Evolutionary conservation across 176 grass and related monocot species (phyloP).

Genomic region (Areca catechu): DNA sequence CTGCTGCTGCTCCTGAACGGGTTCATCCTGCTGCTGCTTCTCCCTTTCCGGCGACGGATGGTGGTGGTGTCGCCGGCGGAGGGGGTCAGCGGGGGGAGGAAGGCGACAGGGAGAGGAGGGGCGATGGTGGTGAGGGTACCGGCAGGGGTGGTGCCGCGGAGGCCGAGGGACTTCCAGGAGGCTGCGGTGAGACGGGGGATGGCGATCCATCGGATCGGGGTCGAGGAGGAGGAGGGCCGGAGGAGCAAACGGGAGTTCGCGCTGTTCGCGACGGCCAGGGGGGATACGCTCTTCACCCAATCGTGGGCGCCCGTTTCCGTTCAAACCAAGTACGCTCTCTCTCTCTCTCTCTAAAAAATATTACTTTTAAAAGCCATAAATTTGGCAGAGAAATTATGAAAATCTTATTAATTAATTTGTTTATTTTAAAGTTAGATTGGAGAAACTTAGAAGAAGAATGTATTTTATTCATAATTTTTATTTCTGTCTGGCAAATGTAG

Average conservation of each 20-base stretch:
- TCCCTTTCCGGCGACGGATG: background rate
- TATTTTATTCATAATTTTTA: too few species aligned
- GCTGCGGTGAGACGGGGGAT: background rate
- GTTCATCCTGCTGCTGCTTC: background rate
- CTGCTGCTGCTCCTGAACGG: constrained; percentile 5
- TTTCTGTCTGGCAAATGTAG: too few species aligned
- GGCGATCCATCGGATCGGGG: background rate
- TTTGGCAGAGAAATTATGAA: too few species aligned
- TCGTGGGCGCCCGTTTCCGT: background rate
- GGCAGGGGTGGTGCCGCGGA: background rate
- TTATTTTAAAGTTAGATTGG: too few species aligned
- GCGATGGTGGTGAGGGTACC: background rate
- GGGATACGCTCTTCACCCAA: constrained; percentile 9
- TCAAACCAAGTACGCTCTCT: background rate
- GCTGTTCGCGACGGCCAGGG: background rate
- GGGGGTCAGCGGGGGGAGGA: background rate
- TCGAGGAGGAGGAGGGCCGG: background rate
- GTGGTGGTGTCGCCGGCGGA: background rate
- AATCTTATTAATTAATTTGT: too few species aligned
- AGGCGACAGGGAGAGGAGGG: background rate
- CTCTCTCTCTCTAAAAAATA: too few species aligned
- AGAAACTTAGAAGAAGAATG: too few species aligned
- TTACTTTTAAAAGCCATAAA: too few species aligned
- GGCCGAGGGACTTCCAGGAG: background rate
- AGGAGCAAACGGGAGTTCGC: constrained; percentile 1